A percentile compares a stretch with the other conserved stretches of the same genome.
Conservation (phyloP, 139 green algal species). For the Picochlorum sp. region DNA sequence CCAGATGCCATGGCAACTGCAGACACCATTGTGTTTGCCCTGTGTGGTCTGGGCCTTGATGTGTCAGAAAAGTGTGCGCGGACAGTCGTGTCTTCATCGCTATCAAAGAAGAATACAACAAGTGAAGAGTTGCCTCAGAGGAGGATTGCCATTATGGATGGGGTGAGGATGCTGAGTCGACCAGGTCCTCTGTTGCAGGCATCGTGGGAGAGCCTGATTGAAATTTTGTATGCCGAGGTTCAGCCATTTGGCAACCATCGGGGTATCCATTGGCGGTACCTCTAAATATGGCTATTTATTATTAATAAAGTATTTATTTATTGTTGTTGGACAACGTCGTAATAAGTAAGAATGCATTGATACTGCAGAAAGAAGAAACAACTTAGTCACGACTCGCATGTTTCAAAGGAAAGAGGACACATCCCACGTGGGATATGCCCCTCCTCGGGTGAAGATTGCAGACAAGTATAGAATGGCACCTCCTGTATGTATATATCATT, state of each 20-base stretch:
- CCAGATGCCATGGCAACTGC: slow-evolving; percentile 21
- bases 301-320: slow-evolving; percentile 2
- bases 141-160: slow-evolving; percentile 30
- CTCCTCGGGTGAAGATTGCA: slow-evolving; percentile 4
- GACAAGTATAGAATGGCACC: slow-evolving; percentile 14
- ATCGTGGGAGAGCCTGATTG: slow-evolving; percentile 36
- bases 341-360: neutral
- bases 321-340: neutral
- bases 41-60: slow-evolving; percentile 45
- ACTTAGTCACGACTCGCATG: too few relatives aligned
- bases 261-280: slow-evolving; percentile 23
- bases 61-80: slow-evolving; percentile 7
- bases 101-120: slow-evolving; percentile 13
- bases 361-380: neutral
- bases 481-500: slow-evolving; percentile 1
- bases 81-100: slow-evolving; percentile 7
- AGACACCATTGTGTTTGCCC: slow-evolving; percentile 49
- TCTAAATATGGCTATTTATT: neutral
- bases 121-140: neutral
- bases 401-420: neutral
- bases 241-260: slow-evolving; percentile 34
- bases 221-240: slow-evolving; percentile 34
- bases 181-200: slow-evolving; percentile 34
- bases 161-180: slow-evolving; percentile 29
- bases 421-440: neutral